Percentiles rank a stretch among this genome's conserved stretches.
Conservation (phyloP, 2,329 filamentous ascomycete species). For the Fusarium temperatum region DNA sequence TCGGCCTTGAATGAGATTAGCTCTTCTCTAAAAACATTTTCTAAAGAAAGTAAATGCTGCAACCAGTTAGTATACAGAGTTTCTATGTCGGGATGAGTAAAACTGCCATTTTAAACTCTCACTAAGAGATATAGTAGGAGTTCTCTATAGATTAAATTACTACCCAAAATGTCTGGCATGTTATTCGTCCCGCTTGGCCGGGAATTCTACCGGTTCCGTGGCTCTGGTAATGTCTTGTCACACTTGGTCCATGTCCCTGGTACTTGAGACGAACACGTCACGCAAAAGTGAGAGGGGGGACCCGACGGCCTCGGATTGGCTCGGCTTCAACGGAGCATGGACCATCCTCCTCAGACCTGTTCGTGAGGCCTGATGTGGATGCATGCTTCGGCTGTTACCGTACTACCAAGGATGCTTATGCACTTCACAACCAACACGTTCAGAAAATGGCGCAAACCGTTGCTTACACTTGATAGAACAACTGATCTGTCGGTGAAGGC, state of each 20-base stretch:
- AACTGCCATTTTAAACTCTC: not conserved
- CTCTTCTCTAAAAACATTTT: not conserved
- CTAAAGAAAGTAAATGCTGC: not conserved
- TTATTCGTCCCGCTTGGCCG: not conserved
- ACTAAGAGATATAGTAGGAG: not conserved
- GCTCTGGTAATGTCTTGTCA: not conserved
- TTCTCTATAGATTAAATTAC: not conserved
- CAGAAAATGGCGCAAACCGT: not conserved
- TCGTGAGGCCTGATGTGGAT: not conserved
- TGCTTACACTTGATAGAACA: not conserved
- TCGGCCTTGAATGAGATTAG: not conserved
- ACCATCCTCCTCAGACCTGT: not conserved
- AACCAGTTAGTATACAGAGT: not conserved
- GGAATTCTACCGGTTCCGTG: not conserved
- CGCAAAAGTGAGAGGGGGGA: not conserved
- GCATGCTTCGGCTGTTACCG: not conserved
- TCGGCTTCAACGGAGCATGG: not conserved
- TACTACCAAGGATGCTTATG: not conserved
- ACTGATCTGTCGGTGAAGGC: fast-evolving
- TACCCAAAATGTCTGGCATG: not conserved
- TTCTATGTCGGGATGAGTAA: not conserved
- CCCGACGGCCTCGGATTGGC: not conserved
- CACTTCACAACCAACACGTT: not conserved
- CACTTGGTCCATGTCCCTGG: not conserved
- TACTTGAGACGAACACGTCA: not conserved